These are phyloP conservation scores for Fusarium chaquense DNA, from an alignment of 2,329 filamentous ascomycete genomes.

Conservation along the genomic window DNA sequence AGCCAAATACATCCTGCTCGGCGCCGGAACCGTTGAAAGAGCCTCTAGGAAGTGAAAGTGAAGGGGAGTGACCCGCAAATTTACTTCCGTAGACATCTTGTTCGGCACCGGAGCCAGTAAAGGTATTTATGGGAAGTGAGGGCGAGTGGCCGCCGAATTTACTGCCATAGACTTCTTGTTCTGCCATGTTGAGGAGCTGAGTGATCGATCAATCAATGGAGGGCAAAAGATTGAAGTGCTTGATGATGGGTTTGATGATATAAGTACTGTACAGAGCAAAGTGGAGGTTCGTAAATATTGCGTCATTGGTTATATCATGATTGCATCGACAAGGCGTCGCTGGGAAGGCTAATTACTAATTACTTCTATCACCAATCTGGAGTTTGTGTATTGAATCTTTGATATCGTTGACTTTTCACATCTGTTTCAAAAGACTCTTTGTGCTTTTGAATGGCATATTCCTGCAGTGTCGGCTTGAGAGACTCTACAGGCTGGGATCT, in stretches of 20 bases:
- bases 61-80: not conserved
- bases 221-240: rapidly evolving
- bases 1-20: constrained; percentile 19
- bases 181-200: constrained; percentile 8
- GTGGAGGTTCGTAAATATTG: constrained; percentile 28
- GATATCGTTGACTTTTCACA: no score
- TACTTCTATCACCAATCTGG: rapidly evolving
- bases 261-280: not conserved
- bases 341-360: not conserved
- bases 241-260: constrained; percentile 2
- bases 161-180: constrained; percentile 10
- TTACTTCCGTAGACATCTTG: constrained; percentile 3
- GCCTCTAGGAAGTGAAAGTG: not conserved
- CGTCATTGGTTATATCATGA: constrained; percentile 33
- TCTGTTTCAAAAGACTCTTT: not conserved
- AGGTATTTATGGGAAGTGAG: not conserved
- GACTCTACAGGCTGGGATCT: not conserved
- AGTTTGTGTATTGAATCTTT: rapidly evolving
- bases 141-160: not conserved
- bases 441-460: not conserved
- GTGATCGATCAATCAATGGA: not conserved
- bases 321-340: constrained; percentile 7
- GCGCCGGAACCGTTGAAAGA: not conserved
- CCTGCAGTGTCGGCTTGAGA: not conserved
- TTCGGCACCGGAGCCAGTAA: not conserved